Base-by-base conservation (phyloP, 2,329 filamentous ascomycete genomes). In the Cladosporium sp. region DNA sequence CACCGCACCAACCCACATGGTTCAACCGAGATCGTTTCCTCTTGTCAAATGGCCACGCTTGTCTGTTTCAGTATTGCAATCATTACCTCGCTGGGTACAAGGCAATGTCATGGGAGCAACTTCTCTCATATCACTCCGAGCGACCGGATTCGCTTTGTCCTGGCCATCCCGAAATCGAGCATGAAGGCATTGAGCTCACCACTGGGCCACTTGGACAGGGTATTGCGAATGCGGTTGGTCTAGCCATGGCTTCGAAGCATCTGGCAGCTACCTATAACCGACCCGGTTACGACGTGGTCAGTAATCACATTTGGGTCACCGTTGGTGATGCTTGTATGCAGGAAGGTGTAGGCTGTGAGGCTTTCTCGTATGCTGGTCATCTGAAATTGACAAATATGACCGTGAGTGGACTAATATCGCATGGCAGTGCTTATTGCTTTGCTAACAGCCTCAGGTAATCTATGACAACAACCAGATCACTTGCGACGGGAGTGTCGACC, bases 1-100 rank as follows among this genome's bases (percentile, higher is more conserved):
- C 77, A 2, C 80, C 80, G 0, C 65, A 67, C n/a, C 74, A 75
- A 35, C 75, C 77, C 7, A 59, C 71, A 36, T 84, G 69, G 62
- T 82, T 83, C 69, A 81, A 84, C 62, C 71, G 80, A 30, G 80
- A 84, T 56, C 74, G 79, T 18, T 83, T 84, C 57, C 76, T 84
- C 6, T 69, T 84, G 9, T 83, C 79, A 18, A 84, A 83, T 55
- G 80, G 74, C 22, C 78, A 81, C 57, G 72, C 76, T 0, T 78
- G 76, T 56, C 66, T 81, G 19, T 80, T 79, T 57, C 76, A 78
- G 55, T 81, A 82, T 61, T 43, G 39, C 38, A 51, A 51, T 12
- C 49, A 46, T n/a, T 51, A 65, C 39, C 66, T 80, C 6, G 65
- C 67, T 0, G 78, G 78, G 29, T 80, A 78, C 66, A 70, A 73